A percentile compares a stretch with the other conserved stretches of the same genome.
phyloP scores from a whole-genome alignment of 2,329 filamentous ascomycete species.

The Gnomoniopsis smithogilvyi region DNA sequence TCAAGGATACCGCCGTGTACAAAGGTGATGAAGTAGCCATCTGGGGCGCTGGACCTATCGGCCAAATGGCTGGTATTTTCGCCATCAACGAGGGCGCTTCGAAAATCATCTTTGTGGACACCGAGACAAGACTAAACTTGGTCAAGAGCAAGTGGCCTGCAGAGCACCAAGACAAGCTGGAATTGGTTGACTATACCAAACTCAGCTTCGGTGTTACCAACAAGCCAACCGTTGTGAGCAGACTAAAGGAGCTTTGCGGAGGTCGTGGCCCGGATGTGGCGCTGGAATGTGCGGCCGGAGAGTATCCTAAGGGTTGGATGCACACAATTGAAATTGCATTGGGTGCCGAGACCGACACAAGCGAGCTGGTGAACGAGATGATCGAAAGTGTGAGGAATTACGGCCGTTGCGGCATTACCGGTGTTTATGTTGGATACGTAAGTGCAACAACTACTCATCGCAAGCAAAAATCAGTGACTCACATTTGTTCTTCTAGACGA shows the following conservation, averaged over 20 bases:
- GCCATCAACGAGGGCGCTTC: constrained; percentile 69
- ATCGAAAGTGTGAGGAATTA: constrained; percentile 69
- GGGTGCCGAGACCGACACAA: constrained; percentile 80
- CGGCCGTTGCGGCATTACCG: constrained; percentile 74
- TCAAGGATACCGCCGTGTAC: constrained; percentile 81
- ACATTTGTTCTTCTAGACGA: constrained; percentile 58
- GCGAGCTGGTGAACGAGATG: constrained; percentile 78
- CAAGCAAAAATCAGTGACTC: no score
- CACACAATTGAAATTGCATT: constrained; percentile 56
- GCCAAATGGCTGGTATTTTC: constrained; percentile 79
- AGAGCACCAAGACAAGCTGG: constrained; percentile 50
- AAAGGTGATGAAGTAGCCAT: constrained; percentile 74
- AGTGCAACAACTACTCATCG: constrained; percentile 28
- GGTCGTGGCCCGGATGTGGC: constrained; percentile 71
- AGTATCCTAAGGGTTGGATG: constrained; percentile 60
- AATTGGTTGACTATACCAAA: constrained; percentile 65
- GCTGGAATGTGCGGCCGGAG: constrained; percentile 64
- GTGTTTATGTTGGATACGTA: constrained; percentile 61
- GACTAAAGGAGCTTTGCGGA: constrained; percentile 69
- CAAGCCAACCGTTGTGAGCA: constrained; percentile 63
- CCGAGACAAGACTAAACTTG: constrained; percentile 66
- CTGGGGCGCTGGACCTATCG: constrained; percentile 83
- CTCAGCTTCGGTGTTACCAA: constrained; percentile 55
- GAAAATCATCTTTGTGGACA: constrained; percentile 77
- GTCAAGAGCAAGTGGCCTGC: constrained; percentile 59